Evolutionary conservation across 31 red algal species (phyloP).

Genomic region (Odonthalia washingtoniensis): DNA sequence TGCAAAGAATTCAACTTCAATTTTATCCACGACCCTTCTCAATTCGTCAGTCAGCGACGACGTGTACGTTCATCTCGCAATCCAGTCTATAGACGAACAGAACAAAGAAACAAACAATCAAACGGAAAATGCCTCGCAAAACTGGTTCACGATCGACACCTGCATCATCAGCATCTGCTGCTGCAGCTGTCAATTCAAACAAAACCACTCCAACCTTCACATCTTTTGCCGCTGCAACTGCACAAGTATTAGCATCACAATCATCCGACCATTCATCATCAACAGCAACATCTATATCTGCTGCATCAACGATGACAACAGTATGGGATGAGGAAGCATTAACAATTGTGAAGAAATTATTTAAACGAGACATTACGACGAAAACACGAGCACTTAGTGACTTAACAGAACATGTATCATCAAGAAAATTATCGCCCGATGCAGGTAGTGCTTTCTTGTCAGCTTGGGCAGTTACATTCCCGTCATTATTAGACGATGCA

Average conservation of each 20-base stretch:
- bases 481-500: constrained; percentile 22
- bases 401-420: constrained; percentile 36
- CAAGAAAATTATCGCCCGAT: constrained; percentile 15
- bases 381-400: constrained; percentile 60
- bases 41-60: too few relatives aligned
- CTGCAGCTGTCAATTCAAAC: constrained; percentile 40
- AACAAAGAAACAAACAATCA: neutral
- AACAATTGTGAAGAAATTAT: constrained; percentile 54
- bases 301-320: neutral
- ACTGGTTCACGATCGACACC: neutral
- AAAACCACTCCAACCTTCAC: constrained; percentile 53
- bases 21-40: too few relatives aligned
- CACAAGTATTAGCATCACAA: constrained; percentile 51
- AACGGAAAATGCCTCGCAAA: neutral
- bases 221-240: constrained; percentile 70
- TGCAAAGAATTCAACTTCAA: too few relatives aligned
- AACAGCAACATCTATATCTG: too few relatives aligned
- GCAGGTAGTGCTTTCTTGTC: constrained; percentile 41
- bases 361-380: constrained; percentile 71
- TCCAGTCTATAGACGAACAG: neutral
- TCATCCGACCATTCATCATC: too few relatives aligned
- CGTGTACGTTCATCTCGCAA: too few relatives aligned
- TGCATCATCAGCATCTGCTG: constrained; percentile 17
- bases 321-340: constrained; percentile 64
- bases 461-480: constrained; percentile 60